Evolutionary conservation across 1,139 yeast genomes (phyloP), one percentile per base, ranked within the genome.

Genomic region (Yamadazyma epiphylla): DNA sequence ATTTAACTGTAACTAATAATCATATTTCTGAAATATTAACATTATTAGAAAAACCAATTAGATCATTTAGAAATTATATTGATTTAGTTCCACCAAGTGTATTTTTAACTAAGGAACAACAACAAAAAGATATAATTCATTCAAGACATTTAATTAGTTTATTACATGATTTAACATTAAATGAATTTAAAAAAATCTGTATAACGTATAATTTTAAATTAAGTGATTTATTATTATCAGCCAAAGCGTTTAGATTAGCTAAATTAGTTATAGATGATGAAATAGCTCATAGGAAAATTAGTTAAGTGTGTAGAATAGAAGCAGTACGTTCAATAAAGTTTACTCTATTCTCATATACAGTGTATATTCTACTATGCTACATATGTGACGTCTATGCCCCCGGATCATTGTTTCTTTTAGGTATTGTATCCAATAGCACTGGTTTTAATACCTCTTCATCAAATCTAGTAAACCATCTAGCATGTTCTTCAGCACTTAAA

Each of bases 361-460:
- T 30, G 21, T 27, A 30, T 23, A 25, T 20, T 22, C 15, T 10
- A 27, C 24, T 29, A 25, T 21, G 14, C 7, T 22, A 22, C 22
- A 24, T 36, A 13, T 34, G 14, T 11, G 19, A 8, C 28, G 5
- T 30, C 31, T 24, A 39, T 38, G 24, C 12, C 19, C 15, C 33
- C 10, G 25, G 27, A 19, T 33, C 39, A 21, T 34, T 31, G 36
- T 40, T 33, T 26, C 39, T 40, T 20, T 43, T 41, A 4, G 65
- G 64, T 21, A 56, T 35, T 29, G 61, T 69, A 48, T 91, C 98
- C 40, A 91, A 70, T 36, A 91, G 70, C 0, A 91, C 97, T 0
- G 99, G 99, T 55, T 91, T 94, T 44, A 91, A 70, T n/a, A 91
- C 94, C 51, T 87, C 85, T 46, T 91, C 96, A 53, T 91, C 99